Conservation (phyloP, 2,329 filamentous ascomycete species). For the Sporothrix mexicana region DNA sequence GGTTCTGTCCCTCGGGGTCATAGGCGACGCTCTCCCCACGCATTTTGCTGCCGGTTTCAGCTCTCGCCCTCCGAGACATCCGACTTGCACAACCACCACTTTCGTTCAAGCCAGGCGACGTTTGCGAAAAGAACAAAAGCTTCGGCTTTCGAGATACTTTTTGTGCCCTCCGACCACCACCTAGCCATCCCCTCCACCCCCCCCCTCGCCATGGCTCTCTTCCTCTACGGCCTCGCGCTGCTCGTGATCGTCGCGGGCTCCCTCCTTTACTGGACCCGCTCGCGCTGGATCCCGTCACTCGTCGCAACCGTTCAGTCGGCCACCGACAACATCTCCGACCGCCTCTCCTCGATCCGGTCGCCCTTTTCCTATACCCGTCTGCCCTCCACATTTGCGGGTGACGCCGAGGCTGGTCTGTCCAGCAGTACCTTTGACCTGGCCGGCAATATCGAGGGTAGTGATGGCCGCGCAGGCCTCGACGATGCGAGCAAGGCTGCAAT, state of each 20-base stretch:
- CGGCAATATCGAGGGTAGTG: conserved; percentile 79
- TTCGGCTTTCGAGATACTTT: neutral
- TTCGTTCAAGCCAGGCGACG: neutral
- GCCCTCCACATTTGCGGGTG: conserved; percentile 80
- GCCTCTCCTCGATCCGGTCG: conserved; percentile 58
- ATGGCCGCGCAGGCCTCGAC: conserved; percentile 81
- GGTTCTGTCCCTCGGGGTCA: conserved; percentile 5
- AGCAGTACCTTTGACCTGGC: conserved; percentile 82
- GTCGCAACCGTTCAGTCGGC: conserved; percentile 53
- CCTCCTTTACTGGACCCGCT: conserved; percentile 79
- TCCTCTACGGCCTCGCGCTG: conserved; percentile 79
- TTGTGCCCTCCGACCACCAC: neutral
- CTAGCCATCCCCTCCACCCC: neutral
- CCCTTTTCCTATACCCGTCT: conserved; percentile 67
- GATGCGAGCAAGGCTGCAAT: conserved; percentile 80
- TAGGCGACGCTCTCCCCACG: conserved; percentile 1
- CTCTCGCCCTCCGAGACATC: conserved; percentile 17
- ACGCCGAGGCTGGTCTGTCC: conserved; percentile 86
- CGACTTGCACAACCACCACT: neutral
- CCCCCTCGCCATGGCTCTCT: conserved; percentile 68
- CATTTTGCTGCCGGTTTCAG: conserved; percentile 4
- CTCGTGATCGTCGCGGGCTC: conserved; percentile 74
- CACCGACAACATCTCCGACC: conserved; percentile 47
- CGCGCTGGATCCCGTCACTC: conserved; percentile 74
- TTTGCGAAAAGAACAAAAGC: neutral